Evolutionary conservation across 495 filamentous ascomycete genomes (phyloP).

Genomic region (Penicillium pulvis): DNA sequence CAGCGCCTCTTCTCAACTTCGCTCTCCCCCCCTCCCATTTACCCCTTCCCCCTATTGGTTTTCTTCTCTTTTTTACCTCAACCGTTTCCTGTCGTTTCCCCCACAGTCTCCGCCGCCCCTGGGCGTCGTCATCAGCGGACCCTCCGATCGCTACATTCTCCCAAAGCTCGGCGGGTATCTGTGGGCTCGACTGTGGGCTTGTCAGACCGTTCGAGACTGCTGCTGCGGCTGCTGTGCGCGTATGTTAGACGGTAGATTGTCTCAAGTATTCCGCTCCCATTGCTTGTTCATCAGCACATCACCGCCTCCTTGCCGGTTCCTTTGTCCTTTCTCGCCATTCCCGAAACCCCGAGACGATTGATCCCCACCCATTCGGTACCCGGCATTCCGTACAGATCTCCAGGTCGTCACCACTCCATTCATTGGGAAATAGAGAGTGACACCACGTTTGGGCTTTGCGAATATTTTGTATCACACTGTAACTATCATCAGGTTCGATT

Average conservation of each 20-base stretch:
- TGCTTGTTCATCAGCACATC: neutral
- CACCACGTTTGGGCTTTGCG: neutral
- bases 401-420: neutral
- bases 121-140: conserved; percentile 2
- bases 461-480: neutral
- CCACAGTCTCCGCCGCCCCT: conserved; percentile 7
- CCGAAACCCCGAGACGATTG: neutral
- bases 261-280: neutral
- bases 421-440: neutral
- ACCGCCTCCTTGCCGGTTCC: neutral
- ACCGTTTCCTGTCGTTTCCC: neutral
- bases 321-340: neutral
- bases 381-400: neutral
- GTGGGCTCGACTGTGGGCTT: conserved; percentile 18
- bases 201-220: conserved; percentile 23
- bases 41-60: conserved; percentile 12
- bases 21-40: conserved; percentile 10
- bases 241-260: neutral
- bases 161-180: conserved; percentile 26
- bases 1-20: conserved; percentile 17
- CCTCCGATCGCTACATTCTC: conserved; percentile 9
- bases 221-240: neutral
- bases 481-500: neutral
- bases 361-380: neutral
- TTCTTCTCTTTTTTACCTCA: neutral